These are phyloP conservation scores for Sequoiadendron giganteum DNA, from an alignment of 75 land plant genomes.

Conservation along the genomic window DNA sequence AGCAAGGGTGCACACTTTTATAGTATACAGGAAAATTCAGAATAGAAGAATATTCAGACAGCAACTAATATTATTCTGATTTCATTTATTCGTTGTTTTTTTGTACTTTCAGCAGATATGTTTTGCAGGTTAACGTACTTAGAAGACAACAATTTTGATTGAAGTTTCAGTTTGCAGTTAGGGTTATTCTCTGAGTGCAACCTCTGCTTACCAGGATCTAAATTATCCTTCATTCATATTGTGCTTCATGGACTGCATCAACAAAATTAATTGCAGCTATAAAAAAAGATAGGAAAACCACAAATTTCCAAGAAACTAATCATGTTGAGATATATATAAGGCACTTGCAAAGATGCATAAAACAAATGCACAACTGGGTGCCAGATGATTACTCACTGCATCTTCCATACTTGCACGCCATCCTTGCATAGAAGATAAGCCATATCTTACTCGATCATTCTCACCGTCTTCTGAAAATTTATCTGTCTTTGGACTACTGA, in stretches of 20 bases:
- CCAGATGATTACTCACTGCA: constrained; percentile 58
- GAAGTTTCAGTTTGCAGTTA: too few species aligned
- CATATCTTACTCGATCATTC: constrained; percentile 68
- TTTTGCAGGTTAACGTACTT: too few species aligned
- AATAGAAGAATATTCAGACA: too few species aligned
- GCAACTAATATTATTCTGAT: too few species aligned
- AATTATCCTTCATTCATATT: background rate
- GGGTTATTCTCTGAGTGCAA: too few species aligned
- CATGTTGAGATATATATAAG: background rate
- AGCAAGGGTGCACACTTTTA: too few species aligned
- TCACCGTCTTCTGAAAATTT: constrained; percentile 88
- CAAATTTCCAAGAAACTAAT: background rate
- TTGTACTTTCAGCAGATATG: too few species aligned
- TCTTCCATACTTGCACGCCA: constrained; percentile 97
- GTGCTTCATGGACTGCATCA: background rate
- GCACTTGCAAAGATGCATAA: background rate
- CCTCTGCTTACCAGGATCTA: too few species aligned
- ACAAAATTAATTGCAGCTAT: background rate
- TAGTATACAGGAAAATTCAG: too few species aligned
- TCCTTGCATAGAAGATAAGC: constrained; percentile 93
- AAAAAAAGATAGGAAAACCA: background rate
- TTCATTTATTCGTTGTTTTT: too few species aligned
- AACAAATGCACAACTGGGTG: background rate
- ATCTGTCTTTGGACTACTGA: constrained; percentile 88
- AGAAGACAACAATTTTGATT: too few species aligned